phyloP scores from a whole-genome alignment of 1,139 yeast species.

The Spathaspora sp. region DNA sequence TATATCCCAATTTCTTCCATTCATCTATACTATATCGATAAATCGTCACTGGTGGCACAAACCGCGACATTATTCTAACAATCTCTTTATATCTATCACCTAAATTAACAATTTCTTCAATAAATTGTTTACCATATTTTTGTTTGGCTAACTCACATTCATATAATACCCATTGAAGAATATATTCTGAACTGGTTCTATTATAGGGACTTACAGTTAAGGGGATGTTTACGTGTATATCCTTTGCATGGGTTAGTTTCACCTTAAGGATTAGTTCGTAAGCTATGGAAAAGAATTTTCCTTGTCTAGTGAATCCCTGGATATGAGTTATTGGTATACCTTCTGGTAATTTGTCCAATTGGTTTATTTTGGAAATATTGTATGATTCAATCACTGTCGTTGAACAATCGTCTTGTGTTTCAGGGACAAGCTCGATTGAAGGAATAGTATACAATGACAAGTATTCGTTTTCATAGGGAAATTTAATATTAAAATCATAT shows the following conservation, averaged over 20 bases:
- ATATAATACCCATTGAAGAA: constrained; percentile 50
- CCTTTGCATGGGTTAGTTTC: constrained; percentile 50
- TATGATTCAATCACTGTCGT: constrained; percentile 14
- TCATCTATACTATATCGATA: constrained; percentile 32
- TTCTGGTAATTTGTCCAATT: constrained; percentile 28
- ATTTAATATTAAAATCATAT: constrained; percentile 23
- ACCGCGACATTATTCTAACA: constrained; percentile 21
- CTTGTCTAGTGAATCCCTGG: constrained; percentile 49
- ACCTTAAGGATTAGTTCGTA: constrained; percentile 52
- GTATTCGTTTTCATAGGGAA: constrained; percentile 42
- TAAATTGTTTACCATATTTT: constrained; percentile 33
- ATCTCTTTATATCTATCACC: constrained; percentile 25
- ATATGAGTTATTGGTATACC: constrained; percentile 47
- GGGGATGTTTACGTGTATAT: constrained; percentile 50
- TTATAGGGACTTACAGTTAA: constrained; percentile 57
- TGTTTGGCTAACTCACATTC: constrained; percentile 49
- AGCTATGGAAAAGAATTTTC: constrained; percentile 51
- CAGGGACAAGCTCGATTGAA: constrained; percentile 4
- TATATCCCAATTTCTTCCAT: constrained; percentile 42
- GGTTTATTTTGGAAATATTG: constrained; percentile 14
- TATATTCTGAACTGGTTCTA: constrained; percentile 40
- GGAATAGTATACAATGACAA: constrained; percentile 24
- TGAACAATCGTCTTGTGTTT: constrained; percentile 6
- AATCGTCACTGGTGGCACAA: constrained; percentile 28
- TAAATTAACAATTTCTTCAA: constrained; percentile 10